Percentiles rank a stretch among this genome's conserved stretches.
phyloP scores from a whole-genome alignment of 116 monocot genomes.

The Trichopus zeylanicus region DNA sequence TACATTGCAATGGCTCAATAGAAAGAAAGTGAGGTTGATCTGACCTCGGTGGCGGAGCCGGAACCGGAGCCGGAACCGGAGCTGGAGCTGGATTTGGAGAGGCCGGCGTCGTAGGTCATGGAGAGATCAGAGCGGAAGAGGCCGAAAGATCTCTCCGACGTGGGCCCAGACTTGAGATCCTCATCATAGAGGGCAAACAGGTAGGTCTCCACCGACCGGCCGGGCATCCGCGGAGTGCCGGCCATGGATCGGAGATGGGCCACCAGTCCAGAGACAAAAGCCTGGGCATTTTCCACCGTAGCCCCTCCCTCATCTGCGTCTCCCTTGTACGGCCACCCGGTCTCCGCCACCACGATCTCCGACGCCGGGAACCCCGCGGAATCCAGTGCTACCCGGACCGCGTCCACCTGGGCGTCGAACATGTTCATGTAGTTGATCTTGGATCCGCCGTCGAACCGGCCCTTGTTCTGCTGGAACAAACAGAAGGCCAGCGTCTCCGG shows the following conservation, averaged over 20 bases:
- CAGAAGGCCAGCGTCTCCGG: constrained; percentile 85
- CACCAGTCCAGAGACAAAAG: constrained; percentile 48
- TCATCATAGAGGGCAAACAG: constrained; percentile 84
- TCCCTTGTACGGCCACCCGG: constrained; percentile 84
- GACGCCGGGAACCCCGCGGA: constrained; percentile 39
- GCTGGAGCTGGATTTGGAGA: constrained; percentile 5
- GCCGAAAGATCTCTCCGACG: constrained; percentile 79
- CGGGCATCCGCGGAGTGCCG: constrained; percentile 86
- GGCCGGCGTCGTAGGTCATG: constrained; percentile 62
- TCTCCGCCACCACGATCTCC: constrained; percentile 74
- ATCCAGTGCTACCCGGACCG: constrained; percentile 55
- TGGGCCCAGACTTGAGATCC: constrained; percentile 83
- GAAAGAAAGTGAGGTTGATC: too few relatives aligned
- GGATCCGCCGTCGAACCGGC: constrained; percentile 30
- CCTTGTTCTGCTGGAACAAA: constrained; percentile 64
- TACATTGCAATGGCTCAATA: neutral
- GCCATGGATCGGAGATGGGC: constrained; percentile 55
- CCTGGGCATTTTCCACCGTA: constrained; percentile 46
- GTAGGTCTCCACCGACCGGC: constrained; percentile 59
- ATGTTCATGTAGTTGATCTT: constrained; percentile 82
- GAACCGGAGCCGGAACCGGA: too few relatives aligned
- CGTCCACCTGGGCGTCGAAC: constrained; percentile 89
- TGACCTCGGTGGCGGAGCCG: constrained; percentile 1
- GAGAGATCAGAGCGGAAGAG: constrained; percentile 63
- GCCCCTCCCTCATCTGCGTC: constrained; percentile 54